A percentile compares a stretch with the other conserved stretches of the same genome.
Evolutionary conservation across 768 basidiomycete genomes (phyloP).

Genomic region (Pleurotus djamor): DNA sequence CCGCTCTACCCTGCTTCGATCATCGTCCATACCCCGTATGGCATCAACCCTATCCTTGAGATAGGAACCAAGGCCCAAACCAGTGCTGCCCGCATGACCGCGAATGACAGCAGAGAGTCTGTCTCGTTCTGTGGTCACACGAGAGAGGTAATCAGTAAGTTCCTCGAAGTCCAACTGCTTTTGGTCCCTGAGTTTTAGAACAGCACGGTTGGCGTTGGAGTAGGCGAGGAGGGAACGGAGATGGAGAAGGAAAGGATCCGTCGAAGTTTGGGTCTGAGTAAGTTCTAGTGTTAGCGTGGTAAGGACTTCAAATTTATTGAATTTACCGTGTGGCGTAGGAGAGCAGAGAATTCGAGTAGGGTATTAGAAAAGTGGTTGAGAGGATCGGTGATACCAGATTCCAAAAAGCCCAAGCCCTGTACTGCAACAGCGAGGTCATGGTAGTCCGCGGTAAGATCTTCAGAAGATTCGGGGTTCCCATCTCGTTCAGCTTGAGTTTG

Average conservation of each 20-base stretch:
- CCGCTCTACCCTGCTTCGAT: slow-evolving; percentile 88
- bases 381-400: slow-evolving; percentile 97
- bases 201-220: slow-evolving; percentile 89
- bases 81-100: slow-evolving; percentile 84
- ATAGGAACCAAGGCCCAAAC: slow-evolving; percentile 85
- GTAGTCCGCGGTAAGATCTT: slow-evolving; percentile 97
- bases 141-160: slow-evolving; percentile 90
- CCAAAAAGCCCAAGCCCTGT: slow-evolving; percentile 96
- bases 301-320: not conserved
- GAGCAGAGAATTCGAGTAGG: slow-evolving; percentile 89
- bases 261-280: slow-evolving; percentile 79
- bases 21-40: slow-evolving; percentile 90
- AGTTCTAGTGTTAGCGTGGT: not conserved
- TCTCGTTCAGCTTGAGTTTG: slow-evolving; percentile 85
- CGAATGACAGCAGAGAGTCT: slow-evolving; percentile 85
- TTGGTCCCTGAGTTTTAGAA: slow-evolving; percentile 94
- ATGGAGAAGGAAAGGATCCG: slow-evolving; percentile 88
- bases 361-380: slow-evolving; percentile 97
- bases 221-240: slow-evolving; percentile 93
- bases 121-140: slow-evolving; percentile 92
- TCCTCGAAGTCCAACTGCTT: slow-evolving; percentile 99
- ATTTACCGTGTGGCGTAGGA: slow-evolving; percentile 79
- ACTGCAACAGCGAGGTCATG: slow-evolving; percentile 96
- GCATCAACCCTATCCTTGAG: slow-evolving; percentile 91
- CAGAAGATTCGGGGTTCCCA: slow-evolving; percentile 72